phyloP scores from a whole-genome alignment of 2,329 filamentous ascomycete genomes.

The Zymoseptoria tritici region DNA sequence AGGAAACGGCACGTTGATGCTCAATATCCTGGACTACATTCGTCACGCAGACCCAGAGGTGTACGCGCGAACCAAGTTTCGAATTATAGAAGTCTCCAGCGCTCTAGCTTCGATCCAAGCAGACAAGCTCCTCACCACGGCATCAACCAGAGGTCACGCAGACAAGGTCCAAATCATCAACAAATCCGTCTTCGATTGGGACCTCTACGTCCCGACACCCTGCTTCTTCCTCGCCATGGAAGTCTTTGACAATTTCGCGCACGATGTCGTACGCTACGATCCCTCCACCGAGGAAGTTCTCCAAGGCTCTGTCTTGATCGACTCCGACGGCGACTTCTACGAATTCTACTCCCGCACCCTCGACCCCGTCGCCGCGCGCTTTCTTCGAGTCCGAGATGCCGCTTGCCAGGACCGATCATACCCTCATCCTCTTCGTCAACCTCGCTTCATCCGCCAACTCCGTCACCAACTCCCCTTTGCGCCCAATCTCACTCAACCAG shows the following conservation, averaged over 20 bases:
- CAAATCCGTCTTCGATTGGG: conserved; percentile 90
- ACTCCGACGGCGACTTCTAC: conserved; percentile 78
- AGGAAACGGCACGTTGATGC: conserved; percentile 93
- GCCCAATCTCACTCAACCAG: conserved; percentile 69
- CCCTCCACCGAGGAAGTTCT: conserved; percentile 69
- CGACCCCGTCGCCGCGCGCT: conserved; percentile 75
- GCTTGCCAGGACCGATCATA: conserved; percentile 54
- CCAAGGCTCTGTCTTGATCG: conserved; percentile 83
- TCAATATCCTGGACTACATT: conserved; percentile 96
- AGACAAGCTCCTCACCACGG: conserved; percentile 58
- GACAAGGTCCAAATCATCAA: conserved; percentile 93
- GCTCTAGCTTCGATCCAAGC: conserved; percentile 72
- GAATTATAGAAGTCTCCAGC: conserved; percentile 90
- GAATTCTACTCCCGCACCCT: conserved; percentile 81
- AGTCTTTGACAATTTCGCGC: conserved; percentile 97
- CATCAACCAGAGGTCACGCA: conserved; percentile 65
- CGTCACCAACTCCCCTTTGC: conserved; percentile 60
- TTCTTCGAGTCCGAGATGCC: conserved; percentile 74
- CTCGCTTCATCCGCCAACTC: conserved; percentile 52
- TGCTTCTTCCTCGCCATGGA: conserved; percentile 98
- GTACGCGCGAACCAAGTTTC: conserved; percentile 87
- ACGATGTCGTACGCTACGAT: conserved; percentile 91
- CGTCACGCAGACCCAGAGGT: conserved; percentile 82
- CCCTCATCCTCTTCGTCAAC: conserved; percentile 54
- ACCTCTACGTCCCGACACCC: conserved; percentile 75